Evolutionary conservation across 805 yeast genomes (phyloP).

Genomic region (Yarrowia bubula): DNA sequence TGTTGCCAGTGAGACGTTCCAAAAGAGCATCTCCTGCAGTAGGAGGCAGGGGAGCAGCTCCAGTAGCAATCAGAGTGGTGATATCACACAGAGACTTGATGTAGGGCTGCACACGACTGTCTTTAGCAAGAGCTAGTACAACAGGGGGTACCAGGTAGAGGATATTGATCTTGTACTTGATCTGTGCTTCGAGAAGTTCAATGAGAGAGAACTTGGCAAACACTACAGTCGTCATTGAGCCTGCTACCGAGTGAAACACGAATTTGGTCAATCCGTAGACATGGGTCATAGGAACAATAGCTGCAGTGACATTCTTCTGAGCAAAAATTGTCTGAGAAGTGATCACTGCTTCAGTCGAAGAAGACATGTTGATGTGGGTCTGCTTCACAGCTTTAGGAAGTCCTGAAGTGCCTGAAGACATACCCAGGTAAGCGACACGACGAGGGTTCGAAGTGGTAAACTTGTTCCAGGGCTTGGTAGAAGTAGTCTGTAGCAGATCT

Average conservation of each 20-base stretch:
- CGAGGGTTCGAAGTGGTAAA: background rate
- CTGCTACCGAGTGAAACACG: slow-evolving; percentile 33
- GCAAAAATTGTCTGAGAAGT: slow-evolving; percentile 41
- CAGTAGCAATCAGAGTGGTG: slow-evolving; percentile 43
- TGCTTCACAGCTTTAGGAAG: slow-evolving; percentile 76
- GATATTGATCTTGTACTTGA: slow-evolving; percentile 40
- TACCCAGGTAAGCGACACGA: slow-evolving; percentile 36
- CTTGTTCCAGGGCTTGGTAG: background rate
- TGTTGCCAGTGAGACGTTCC: slow-evolving; percentile 33
- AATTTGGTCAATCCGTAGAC: slow-evolving; percentile 37
- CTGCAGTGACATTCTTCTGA: slow-evolving; percentile 38
- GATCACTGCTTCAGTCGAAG: slow-evolving; percentile 44
- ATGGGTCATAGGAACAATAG: slow-evolving; percentile 38
- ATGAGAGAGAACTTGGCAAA: slow-evolving; percentile 40
- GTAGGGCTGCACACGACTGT: slow-evolving; percentile 45
- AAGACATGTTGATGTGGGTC: slow-evolving; percentile 53
- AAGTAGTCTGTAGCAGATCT: background rate
- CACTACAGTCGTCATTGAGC: slow-evolving; percentile 33
- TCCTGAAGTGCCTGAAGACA: slow-evolving; percentile 47
- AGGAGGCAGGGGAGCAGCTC: slow-evolving; percentile 49
- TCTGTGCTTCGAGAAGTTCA: slow-evolving; percentile 34
- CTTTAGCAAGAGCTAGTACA: slow-evolving; percentile 48
- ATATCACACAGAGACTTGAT: slow-evolving; percentile 44
- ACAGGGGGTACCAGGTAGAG: slow-evolving; percentile 46
- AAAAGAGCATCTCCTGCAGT: background rate